These are phyloP conservation scores for Agrocybe pediades DNA, from an alignment of 768 basidiomycete species.

Conservation along the genomic window DNA sequence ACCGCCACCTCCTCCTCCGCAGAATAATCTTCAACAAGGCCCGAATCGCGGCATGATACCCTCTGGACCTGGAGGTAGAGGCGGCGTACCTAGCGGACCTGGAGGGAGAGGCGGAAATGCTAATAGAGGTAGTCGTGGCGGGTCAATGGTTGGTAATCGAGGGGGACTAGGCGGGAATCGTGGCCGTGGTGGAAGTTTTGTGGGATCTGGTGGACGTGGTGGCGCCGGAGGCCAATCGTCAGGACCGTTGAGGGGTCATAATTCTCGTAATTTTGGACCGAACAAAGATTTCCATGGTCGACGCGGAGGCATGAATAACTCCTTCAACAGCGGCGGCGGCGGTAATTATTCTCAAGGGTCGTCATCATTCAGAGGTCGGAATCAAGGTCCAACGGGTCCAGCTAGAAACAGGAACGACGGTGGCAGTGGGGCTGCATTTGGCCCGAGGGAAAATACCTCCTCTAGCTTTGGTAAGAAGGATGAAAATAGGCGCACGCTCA, in stretches of 20 bases:
- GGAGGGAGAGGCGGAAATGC: constrained; percentile 41
- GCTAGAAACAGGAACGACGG: constrained; percentile 44
- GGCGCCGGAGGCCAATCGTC: constrained; percentile 46
- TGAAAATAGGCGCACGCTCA: constrained; percentile 89
- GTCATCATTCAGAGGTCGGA: constrained; percentile 61
- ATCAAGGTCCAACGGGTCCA: constrained; percentile 52
- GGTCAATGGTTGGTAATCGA: constrained; percentile 47
- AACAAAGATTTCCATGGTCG: constrained; percentile 64
- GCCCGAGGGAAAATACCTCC: constrained; percentile 51
- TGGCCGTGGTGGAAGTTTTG: constrained; percentile 42
- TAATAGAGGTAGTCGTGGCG: constrained; percentile 54
- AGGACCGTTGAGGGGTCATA: constrained; percentile 60
- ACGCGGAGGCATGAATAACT: constrained; percentile 65
- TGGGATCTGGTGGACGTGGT: constrained; percentile 39
- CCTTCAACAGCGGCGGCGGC: constrained; percentile 50
- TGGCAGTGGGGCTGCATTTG: constrained; percentile 39
- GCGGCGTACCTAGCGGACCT: constrained; percentile 32
- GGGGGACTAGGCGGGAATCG: constrained; percentile 40
- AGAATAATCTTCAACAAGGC: constrained; percentile 36
- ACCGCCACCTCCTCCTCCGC: constrained; percentile 51
- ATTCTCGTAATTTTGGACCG: constrained; percentile 63
- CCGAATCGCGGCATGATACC: constrained; percentile 40
- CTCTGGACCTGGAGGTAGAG: constrained; percentile 31
- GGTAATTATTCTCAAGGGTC: constrained; percentile 42
- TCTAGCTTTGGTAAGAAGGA: constrained; percentile 73